Base-by-base conservation (phyloP, 345 rosid genomes). In the Melaleuca quinquenervia region DNA sequence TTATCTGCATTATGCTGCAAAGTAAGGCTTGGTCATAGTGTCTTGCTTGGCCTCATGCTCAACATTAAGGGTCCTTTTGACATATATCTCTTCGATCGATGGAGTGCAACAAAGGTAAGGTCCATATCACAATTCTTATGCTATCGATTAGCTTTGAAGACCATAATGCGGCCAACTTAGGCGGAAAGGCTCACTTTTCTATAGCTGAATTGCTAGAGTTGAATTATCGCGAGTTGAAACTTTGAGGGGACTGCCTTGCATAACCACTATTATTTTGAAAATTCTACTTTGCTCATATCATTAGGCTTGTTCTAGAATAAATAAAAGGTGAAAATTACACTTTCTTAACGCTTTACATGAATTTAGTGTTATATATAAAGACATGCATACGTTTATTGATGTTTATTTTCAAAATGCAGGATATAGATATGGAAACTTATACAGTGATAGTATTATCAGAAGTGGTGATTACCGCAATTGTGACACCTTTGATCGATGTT, bases 1-100 rank as follows among this genome's bases (percentile, higher is more conserved):
- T 7, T 44, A 6, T 49, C 51, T 5, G 84, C 84, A 12, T 18
- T 55, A 48, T n/a, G 52, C 24, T 84, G 84, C 48, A 54, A 56
- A 41, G 21, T 74, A 21, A 44, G 52, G 50, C 51, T 64, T 12
- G 20, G 21, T 8, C 60, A 83, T 62, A 11, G 85, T 7, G 50
- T 86, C 32, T 22, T 86, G 76, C 82, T 86, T 21, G 88, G 88
- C 24, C 58, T 87, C 26, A 84, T 84, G 86, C 11, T 87, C 58
- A 87, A 84, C 64, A 56, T 87, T 49, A 54, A 24, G 82, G 88
- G 88, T 24, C 88, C 88, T 32, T 74, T 74, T 18, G 88, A 87
- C 52, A 44, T 75, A 18, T 55, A 5, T 13, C 32, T 76, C 50
- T 74, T 84, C 27, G 5, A 10, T 6, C 36, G 32, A 11, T 84